Evolutionary conservation across 2,329 filamentous ascomycete genomes (phyloP), one percentile per base, ranked within the genome.

Genomic region (Xylaria sp.): DNA sequence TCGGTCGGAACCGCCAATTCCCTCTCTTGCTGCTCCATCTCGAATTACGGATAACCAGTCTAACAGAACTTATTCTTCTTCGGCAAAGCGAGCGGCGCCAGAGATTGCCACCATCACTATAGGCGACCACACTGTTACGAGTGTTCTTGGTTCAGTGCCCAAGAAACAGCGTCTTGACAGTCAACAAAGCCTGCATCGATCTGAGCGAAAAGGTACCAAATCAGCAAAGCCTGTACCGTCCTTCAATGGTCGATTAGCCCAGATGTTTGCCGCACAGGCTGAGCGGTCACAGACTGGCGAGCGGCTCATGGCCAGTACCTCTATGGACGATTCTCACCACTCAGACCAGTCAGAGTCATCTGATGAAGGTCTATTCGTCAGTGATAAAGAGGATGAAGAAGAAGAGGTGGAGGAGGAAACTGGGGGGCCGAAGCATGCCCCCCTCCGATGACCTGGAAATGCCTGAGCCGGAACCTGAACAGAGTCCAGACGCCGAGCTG

Each of bases 71-170:
- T 66, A 55, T 34, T 61, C 68, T 11, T 65, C 62, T 5, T 64
- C 67, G 19, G 79, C 82, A 0, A 88, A 84, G 69, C 81, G 88
- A 39, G 76, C 81, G 1, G 80, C 82, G 1, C 75, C 80, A 34
- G 86, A 90, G 67, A 76, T 87, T 55, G 89, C 89, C 18, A 90
- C 88, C 1, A 89, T 93, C 52, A 92, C 88, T 0, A 84, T 93
- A 57, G 90, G 89, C 1, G 80, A 86, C 62, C 81, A 80, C 51
- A 90, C 86, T 0, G 80, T 85, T 4, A 87, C 83, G 0, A 86
- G 85, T 18, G 80, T 85, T 37, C 80, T 91, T 65, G 87, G 88
- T 1, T 82, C 78, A 54, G 77, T 81, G 54, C 69, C 78, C 3
- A 83, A 83, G 63, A 79, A 74, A 59, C 75, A 72, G 58, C 74